phyloP scores from a whole-genome alignment of 495 filamentous ascomycete genomes.

The Talaromyces liani region DNA sequence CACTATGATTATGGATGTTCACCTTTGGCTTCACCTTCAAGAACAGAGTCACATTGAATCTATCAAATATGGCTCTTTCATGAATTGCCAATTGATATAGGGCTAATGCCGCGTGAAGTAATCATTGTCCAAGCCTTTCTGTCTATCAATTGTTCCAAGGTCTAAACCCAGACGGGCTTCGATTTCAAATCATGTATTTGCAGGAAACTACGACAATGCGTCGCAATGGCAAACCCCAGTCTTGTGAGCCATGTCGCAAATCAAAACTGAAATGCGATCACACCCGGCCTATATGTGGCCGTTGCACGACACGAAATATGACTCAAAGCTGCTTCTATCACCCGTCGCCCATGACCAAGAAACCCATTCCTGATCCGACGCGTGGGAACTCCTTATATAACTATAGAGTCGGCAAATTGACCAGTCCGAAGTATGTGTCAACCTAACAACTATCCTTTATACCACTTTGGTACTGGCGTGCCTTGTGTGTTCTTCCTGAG shows the following conservation, averaged over 20 bases:
- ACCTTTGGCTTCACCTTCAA: background rate
- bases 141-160: background rate
- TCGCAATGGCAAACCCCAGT: conserved; percentile 41
- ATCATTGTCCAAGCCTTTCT: background rate
- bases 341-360: conserved; percentile 14
- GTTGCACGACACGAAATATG: conserved; percentile 7
- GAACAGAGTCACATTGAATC: background rate
- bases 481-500: background rate
- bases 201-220: conserved; percentile 10
- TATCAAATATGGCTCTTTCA: background rate
- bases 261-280: conserved; percentile 44
- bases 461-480: background rate
- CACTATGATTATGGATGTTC: background rate
- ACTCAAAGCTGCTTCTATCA: conserved; percentile 7
- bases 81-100: background rate
- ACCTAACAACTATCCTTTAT: background rate
- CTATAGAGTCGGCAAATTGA: conserved; percentile 1
- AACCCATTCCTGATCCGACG: conserved; percentile 12
- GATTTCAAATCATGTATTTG: background rate
- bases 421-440: background rate
- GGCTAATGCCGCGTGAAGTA: background rate
- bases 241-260: conserved; percentile 47
- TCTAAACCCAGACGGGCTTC: background rate
- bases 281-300: conserved; percentile 7
- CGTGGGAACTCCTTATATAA: background rate